Percentiles rank a stretch among this genome's conserved stretches.
Conservation (phyloP, 2,329 filamentous ascomycete species). For the Alternaria burnsii region DNA sequence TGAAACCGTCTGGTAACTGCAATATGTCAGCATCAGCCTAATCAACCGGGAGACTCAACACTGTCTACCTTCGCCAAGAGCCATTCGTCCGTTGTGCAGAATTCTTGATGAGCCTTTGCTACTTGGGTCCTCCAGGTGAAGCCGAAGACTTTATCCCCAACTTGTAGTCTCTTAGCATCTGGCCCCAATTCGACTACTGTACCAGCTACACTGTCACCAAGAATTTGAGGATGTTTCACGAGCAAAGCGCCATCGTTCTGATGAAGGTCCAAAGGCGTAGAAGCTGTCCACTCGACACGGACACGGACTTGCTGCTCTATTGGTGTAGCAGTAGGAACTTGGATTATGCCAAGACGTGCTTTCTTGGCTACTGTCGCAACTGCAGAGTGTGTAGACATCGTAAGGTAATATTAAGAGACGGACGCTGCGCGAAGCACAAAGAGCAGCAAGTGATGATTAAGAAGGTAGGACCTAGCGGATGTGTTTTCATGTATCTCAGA, state of each 20-base stretch:
- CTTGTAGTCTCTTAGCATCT: constrained; percentile 54
- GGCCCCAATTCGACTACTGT: constrained; percentile 62
- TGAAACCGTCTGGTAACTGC: constrained; percentile 54
- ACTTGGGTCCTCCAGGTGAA: constrained; percentile 57
- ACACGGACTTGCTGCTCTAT: constrained; percentile 61
- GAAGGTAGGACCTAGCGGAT: background rate
- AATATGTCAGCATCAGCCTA: constrained; percentile 10
- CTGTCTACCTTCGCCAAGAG: constrained; percentile 45
- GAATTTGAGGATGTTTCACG: constrained; percentile 59
- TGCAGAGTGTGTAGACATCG: constrained; percentile 50
- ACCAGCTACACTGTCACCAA: constrained; percentile 63
- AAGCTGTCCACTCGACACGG: constrained; percentile 66
- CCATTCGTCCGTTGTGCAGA: constrained; percentile 59
- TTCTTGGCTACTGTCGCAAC: constrained; percentile 53
- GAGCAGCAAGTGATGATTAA: background rate
- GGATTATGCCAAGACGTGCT: constrained; percentile 45
- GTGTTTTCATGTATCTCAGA: background rate
- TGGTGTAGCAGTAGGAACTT: constrained; percentile 49
- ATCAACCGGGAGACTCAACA: fast-evolving
- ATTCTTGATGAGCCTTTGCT: constrained; percentile 61
- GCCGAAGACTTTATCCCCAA: constrained; percentile 66
- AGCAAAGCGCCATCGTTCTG: constrained; percentile 68
- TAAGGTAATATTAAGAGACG: background rate
- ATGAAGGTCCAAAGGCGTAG: constrained; percentile 69
- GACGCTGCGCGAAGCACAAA: background rate